Base-by-base conservation (phyloP, 2,329 filamentous ascomycete species). In the Apiospora koreana region DNA sequence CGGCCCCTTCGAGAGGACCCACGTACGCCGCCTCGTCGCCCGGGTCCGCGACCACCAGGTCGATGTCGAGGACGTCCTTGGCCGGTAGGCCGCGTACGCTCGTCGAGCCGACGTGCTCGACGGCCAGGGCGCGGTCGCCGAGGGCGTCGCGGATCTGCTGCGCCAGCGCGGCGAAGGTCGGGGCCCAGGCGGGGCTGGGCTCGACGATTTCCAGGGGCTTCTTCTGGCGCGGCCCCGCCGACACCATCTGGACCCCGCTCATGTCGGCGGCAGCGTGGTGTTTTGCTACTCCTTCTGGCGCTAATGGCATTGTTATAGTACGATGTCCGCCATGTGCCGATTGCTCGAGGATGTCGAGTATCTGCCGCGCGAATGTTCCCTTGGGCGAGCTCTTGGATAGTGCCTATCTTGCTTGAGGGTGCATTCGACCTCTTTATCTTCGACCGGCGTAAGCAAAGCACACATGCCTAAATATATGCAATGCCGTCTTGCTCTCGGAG, bases 61-160 rank as follows among this genome's bases (percentile, higher is more conserved):
- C 87, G 38, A 88, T 80, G 74, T 88, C 86, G 65, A 88, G 85
- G 65, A 87, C 77, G 41, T 81, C 79, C 77, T 88, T 88, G 64
- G 87, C 86, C 0, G 84, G 79, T 3, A 88, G 80, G 9, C 77
- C 78, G 0, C 84, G 84, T 8, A 88, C 79, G 67, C 83, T 84
- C 38, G 87, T 88, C 16, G 85, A 87, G 35, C 86, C 86, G 42
- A 83, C 79, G 74, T 88, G 86, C 23, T 78, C 73, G 68, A 88
- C 77, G 28, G 76, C 74, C n/a, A 80, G 72, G 45, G 77, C 73
- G 4, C 81, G 72, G 25, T 74, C 58, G n/a, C 79, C 80, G 4
- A 85, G 76, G 0, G 81, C 82, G 1, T 73, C 71, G 21, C 74
- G 54, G 65, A 85, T 83, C 23, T 64, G 65, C 10, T 66, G 65